Evolutionary conservation across 345 rosid species (phyloP).

Genomic region (Luvunga scandens): DNA sequence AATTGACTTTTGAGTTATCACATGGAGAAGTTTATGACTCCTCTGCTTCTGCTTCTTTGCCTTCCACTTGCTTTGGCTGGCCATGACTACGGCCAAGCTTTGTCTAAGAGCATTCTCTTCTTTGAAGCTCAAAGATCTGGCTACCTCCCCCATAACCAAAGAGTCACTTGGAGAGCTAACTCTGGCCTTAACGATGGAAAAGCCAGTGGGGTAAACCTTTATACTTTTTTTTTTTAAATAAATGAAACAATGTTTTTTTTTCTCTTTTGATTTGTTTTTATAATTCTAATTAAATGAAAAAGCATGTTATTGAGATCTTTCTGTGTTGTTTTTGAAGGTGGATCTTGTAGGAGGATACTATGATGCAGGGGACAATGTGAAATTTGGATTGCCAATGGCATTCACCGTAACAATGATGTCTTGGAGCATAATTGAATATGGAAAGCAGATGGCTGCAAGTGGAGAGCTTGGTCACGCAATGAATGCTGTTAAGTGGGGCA

Average conservation of each 20-base stretch:
- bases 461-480: constrained; percentile 88
- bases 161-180: constrained; percentile 88
- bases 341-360: constrained; percentile 98
- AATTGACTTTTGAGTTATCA: neutral
- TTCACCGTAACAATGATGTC: constrained; percentile 98
- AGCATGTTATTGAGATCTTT: neutral
- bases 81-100: constrained; percentile 91
- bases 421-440: constrained; percentile 94
- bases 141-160: constrained; percentile 73
- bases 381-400: constrained; percentile 98
- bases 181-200: constrained; percentile 94
- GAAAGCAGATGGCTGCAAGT: constrained; percentile 60
- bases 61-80: constrained; percentile 64
- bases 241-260: too few relatives aligned
- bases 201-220: constrained; percentile 79
- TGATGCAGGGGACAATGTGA: constrained; percentile 99
- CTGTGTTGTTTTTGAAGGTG: constrained; percentile 40
- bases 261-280: too few relatives aligned
- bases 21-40: constrained; percentile 40
- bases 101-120: constrained; percentile 90
- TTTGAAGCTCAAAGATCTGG: constrained; percentile 99
- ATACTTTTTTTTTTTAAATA: neutral
- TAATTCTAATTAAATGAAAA: too few relatives aligned
- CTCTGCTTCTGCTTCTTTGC: constrained; percentile 54
- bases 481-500: constrained; percentile 95